Percentiles rank a stretch among this genome's conserved stretches.
These are phyloP conservation scores for Alloteropsis angusta DNA, from an alignment of 202 grass and related monocot species.

Conservation along the genomic window DNA sequence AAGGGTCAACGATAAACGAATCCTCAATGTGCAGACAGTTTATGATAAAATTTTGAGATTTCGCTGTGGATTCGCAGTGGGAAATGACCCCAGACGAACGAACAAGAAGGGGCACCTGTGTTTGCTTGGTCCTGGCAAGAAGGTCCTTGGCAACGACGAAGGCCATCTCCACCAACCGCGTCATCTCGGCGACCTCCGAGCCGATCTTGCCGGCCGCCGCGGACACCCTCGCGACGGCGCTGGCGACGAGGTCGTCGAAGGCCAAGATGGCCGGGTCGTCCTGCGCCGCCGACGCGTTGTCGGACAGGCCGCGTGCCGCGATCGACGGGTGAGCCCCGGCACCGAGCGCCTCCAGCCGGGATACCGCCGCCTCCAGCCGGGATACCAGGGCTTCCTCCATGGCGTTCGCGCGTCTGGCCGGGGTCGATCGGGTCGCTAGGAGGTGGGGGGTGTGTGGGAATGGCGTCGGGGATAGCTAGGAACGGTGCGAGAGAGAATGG, in stretches of 20 bases:
- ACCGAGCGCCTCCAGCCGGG: conserved; percentile 35
- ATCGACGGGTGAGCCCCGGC: background rate
- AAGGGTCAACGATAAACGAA: background rate
- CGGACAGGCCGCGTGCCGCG: background rate
- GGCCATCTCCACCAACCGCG: conserved; percentile 37
- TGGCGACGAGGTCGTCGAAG: conserved; percentile 35
- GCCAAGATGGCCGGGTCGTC: conserved; percentile 36
- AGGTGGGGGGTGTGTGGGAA: background rate
- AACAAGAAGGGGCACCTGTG: conserved; percentile 20
- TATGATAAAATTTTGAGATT: background rate
- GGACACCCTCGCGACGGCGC: conserved; percentile 36
- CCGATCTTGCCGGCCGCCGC: conserved; percentile 35
- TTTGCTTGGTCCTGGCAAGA: conserved; percentile 40
- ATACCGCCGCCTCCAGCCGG: conserved; percentile 40
- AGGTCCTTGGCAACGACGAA: conserved; percentile 42
- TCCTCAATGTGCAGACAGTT: background rate
- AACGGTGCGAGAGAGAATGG: background rate
- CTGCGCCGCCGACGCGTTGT: background rate
- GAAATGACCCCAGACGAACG: background rate
- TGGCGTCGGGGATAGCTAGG: background rate
- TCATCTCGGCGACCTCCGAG: conserved; percentile 33
- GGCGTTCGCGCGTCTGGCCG: background rate
- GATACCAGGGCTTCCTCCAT: conserved; percentile 41
- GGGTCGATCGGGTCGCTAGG: background rate
- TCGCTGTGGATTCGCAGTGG: background rate